phyloP scores from a whole-genome alignment of 1,284 basidiomycete species.

The Crepidotus sp. region DNA sequence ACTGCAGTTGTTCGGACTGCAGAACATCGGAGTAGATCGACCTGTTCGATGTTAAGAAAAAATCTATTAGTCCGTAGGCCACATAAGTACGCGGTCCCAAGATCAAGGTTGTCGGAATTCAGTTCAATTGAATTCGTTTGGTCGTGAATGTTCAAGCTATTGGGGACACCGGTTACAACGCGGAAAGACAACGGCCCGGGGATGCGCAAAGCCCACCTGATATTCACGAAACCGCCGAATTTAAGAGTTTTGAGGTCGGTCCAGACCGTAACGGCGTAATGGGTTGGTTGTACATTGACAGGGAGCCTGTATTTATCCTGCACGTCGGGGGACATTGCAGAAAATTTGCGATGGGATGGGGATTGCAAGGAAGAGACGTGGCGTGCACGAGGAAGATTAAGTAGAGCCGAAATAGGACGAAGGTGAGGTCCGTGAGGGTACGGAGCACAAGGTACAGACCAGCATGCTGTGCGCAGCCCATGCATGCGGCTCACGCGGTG shows the following conservation, averaged over 20 bases:
- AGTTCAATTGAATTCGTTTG: constrained; percentile 63
- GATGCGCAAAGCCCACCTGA: constrained; percentile 41
- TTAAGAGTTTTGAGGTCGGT: constrained; percentile 72
- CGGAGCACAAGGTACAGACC: not conserved
- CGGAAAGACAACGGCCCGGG: not conserved
- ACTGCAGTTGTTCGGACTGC: constrained; percentile 43
- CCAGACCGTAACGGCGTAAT: constrained; percentile 80
- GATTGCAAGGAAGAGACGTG: constrained; percentile 3
- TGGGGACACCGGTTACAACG: constrained; percentile 1
- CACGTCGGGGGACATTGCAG: constrained; percentile 4
- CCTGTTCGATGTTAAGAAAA: constrained; percentile 20
- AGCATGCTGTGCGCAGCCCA: not conserved
- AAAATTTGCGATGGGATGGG: not conserved
- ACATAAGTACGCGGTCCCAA: constrained; percentile 53
- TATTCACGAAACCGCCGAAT: constrained; percentile 75
- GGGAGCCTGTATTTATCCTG: constrained; percentile 65
- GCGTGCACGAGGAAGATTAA: not conserved
- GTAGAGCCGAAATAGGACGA: not conserved
- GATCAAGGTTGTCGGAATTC: constrained; percentile 63
- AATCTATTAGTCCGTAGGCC: not conserved
- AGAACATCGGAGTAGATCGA: constrained; percentile 54
- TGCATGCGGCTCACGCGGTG: constrained; percentile 4
- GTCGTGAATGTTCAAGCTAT: constrained; percentile 61
- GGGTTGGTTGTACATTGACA: constrained; percentile 61
- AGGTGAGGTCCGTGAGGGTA: too few species aligned